Evolutionary conservation across 371 early-diverging fungal species (phyloP), one percentile per base, ranked within the genome.

Genomic region (Vavraia culicis): DNA sequence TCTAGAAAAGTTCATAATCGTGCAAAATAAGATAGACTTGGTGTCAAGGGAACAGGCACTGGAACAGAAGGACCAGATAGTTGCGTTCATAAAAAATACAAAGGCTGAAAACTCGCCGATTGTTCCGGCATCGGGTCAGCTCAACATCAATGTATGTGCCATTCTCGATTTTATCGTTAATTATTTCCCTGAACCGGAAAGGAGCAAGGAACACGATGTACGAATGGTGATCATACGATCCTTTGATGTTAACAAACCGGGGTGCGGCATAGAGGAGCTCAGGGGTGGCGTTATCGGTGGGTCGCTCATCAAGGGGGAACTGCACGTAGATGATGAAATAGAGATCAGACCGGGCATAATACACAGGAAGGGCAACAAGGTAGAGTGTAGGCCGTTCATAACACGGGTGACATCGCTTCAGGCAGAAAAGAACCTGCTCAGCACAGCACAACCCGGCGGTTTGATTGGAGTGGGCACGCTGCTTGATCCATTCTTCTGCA

Each of bases 201-300:
- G 98, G 62, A 33, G 49, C 39, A 47, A 49, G 15, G 68, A 79
- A 20, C 74, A 85, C 16, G 77, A 78, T 45, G 88, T 96, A 34
- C 77, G 81, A 49, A 75, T 99, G 61, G 88, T 94, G 65, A 88
- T 99, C 53, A 96, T 99, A 63, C 83, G 98, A 66, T 86, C 88
- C 21, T 99, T 99, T 66, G 96, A 96, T 74, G 85, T 96, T 61
- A 99, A 99, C 76, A 90, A 89, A 73, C 96, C 99, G 27, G 99
- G 99, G 64, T 78, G 85, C 36, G 85, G 85, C 63, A 79, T 88
- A 22, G 75, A 77, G n/a, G 77, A 87, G 27, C 76, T 95, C 50
- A 80, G 80, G 69, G 99, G 99, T 68, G 98, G 98, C 66, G 91
- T 99, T 62, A 95, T 94, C 56, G 99, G 98, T 73, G 99, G 99